These are phyloP conservation scores for Corylus heterophylla DNA, from an alignment of 306 rosid genomes.

Conservation along the genomic window DNA sequence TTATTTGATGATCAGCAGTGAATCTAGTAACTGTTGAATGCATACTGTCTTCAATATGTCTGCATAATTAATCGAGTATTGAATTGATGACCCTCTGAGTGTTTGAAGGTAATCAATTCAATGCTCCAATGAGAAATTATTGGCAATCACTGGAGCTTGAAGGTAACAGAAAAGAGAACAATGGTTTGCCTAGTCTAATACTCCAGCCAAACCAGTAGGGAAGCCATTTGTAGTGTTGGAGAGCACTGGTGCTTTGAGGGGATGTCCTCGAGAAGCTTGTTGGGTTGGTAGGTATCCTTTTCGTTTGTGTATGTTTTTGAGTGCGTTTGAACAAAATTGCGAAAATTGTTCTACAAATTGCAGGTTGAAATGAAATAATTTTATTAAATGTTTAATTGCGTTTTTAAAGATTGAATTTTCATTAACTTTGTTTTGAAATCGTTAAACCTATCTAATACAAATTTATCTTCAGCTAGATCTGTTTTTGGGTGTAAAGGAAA, in stretches of 20 bases:
- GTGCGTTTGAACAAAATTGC: no score
- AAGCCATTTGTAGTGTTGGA: neutral
- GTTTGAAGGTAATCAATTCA: no score
- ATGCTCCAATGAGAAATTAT: no score
- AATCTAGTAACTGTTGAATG: neutral
- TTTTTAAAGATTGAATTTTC: no score
- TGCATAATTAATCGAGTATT: neutral
- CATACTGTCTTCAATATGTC: neutral
- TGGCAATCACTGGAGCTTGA: neutral
- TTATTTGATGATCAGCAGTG: neutral
- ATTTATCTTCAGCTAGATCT: no score
- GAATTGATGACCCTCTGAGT: neutral
- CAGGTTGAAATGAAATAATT: no score
- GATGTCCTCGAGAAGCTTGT: neutral
- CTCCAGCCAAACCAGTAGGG: neutral
- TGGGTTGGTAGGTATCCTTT: neutral
- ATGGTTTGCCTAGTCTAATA: neutral
- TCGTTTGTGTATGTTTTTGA: no score
- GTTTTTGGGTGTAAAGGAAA: no score
- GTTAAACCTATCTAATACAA: no score
- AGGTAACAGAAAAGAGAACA: neutral
- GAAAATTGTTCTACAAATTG: no score
- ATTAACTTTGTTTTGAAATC: no score
- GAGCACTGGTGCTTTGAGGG: neutral
- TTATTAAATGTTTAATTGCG: no score